A percentile compares a stretch with the other conserved stretches of the same genome.
These are phyloP conservation scores for Chrysosporium queenslandicum DNA, from an alignment of 2,329 filamentous ascomycete genomes.

Conservation along the genomic window DNA sequence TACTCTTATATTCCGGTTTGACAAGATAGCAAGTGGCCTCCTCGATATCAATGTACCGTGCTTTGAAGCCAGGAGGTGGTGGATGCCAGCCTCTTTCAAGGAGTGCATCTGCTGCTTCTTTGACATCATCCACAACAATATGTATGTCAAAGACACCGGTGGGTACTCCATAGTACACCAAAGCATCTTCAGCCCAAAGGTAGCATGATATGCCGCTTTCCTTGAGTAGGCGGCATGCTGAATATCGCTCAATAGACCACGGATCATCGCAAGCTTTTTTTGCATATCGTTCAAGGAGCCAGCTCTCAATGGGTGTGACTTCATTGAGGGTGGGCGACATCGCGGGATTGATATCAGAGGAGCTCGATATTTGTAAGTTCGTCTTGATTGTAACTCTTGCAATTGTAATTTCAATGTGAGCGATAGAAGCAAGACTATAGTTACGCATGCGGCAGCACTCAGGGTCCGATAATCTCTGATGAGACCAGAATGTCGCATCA, in stretches of 20 bases:
- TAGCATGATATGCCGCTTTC: constrained; percentile 15
- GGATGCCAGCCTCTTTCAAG: constrained; percentile 15
- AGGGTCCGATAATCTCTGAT: background rate
- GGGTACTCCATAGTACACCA: constrained; percentile 16
- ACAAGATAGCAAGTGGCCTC: constrained; percentile 14
- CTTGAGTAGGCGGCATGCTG: constrained; percentile 14
- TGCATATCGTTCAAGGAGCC: constrained; percentile 15
- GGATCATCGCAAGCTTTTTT: constrained; percentile 13
- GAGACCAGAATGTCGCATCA: background rate
- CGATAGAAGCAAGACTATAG: background rate
- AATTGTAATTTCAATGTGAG: background rate
- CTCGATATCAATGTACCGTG: constrained; percentile 10
- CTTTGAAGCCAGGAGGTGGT: constrained; percentile 13
- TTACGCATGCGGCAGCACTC: background rate
- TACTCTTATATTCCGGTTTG: constrained; percentile 14
- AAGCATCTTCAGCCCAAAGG: constrained; percentile 16
- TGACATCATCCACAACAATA: constrained; percentile 13
- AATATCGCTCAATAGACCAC: constrained; percentile 15
- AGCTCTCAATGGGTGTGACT: constrained; percentile 8
- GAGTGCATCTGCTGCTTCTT: constrained; percentile 13
- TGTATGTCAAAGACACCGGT: constrained; percentile 16
- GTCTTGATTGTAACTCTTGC: background rate
- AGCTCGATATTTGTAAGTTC: background rate
- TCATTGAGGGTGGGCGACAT: background rate
- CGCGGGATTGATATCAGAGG: background rate